A percentile compares a stretch with the other conserved stretches of the same genome.
Evolutionary conservation across 2,329 filamentous ascomycete genomes (phyloP).

Genomic region (Cercospora beticola): DNA sequence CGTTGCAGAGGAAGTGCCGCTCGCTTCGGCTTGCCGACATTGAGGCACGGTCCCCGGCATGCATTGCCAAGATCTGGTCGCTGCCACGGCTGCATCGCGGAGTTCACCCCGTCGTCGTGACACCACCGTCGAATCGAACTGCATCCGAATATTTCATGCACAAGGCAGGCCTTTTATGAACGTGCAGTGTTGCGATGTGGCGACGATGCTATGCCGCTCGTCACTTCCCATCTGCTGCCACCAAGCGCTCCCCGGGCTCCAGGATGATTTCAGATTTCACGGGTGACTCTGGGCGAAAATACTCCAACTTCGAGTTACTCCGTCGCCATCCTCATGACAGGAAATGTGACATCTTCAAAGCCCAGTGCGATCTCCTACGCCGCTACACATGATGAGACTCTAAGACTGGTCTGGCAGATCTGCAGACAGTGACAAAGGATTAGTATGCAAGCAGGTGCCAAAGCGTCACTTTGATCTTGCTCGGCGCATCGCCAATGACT

Average conservation of each 20-base stretch:
- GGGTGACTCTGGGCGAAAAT: too few relatives aligned
- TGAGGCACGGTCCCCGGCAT: constrained; percentile 1
- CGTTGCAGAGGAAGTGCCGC: constrained; percentile 1
- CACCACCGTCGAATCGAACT: not conserved
- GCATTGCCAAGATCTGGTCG: not conserved
- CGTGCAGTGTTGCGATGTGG: too few relatives aligned
- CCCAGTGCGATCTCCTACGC: constrained; percentile 34
- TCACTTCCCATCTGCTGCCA: too few relatives aligned
- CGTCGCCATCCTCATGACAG: constrained; percentile 34
- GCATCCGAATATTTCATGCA: too few relatives aligned
- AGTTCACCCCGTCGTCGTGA: not conserved
- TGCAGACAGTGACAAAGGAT: constrained; percentile 29
- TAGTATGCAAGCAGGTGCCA: constrained; percentile 39
- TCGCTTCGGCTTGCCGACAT: constrained; percentile 3
- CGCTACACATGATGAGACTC: not conserved
- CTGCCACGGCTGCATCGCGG: not conserved
- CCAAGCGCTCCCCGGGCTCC: too few relatives aligned
- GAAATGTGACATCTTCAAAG: constrained; percentile 38
- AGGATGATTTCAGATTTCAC: too few relatives aligned
- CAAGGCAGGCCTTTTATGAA: too few relatives aligned
- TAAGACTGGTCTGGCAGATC: constrained; percentile 29
- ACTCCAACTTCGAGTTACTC: constrained; percentile 21
- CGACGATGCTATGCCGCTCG: too few relatives aligned
- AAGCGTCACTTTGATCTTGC: constrained; percentile 38
- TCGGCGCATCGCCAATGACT: constrained; percentile 37